Evolutionary conservation across 2,329 filamentous ascomycete species (phyloP), one percentile per base, ranked within the genome.

Genomic region (Aureobasidium sp.): DNA sequence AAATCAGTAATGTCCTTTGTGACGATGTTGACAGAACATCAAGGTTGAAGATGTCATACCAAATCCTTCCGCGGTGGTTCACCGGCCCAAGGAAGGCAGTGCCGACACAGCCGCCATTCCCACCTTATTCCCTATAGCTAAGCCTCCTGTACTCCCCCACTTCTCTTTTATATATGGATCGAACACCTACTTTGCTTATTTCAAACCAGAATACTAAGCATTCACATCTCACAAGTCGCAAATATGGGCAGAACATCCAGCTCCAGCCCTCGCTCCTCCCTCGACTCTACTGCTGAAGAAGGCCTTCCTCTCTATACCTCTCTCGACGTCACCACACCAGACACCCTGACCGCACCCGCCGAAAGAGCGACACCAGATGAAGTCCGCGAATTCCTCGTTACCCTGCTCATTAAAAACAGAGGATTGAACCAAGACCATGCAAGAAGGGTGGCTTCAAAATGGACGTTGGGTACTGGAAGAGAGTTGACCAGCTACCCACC

Each of bases 391-490:
- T 66, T 58, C 45, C 34, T 67, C 3, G 39, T 55, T 2, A 32
- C 51, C 2, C 44, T 66, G 1, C 32, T 66, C 3, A 53, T 59
- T 16, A 14, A 42, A 5, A 62, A 49, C 2, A 32, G 59, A 13
- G 30, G 36, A 16, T n/a, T 65, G 3, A 29, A 53, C 3, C 25
- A 27, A n/a, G 61, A 62, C 16, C 36, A 63, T 3, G 64, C 64
- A 9, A 50, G 58, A 39, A 36, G 55, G 0, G 42, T 67, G 6
- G 63, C 65, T 6, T 21, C 62, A 2, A 59, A 58, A 39, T 67
- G 66, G 66, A 66, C 44, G 1, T 34, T 54, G 8, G 66, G 66
- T 10, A 65, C 62, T 1, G 66, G 66, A 14, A 59, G 61, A 21
- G 65, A 67, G 34, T 41, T 67, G 5, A 57, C 39, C 2, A 30